Evolutionary conservation across 805 yeast genomes (phyloP).

Genomic region (Jamesozyma jinghongensis): DNA sequence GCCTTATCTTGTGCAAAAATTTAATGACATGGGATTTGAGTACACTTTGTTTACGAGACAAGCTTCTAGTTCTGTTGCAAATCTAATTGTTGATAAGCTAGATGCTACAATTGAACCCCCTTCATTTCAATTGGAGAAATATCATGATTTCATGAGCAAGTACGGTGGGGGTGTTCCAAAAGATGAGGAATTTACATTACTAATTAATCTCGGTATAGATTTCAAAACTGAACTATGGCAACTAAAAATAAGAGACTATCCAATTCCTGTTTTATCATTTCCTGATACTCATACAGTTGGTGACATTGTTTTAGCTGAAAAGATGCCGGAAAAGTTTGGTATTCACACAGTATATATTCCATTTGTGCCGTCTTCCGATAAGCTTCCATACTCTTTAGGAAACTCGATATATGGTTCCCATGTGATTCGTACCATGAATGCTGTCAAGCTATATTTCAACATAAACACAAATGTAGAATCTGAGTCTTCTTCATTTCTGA

Average conservation of each 20-base stretch:
- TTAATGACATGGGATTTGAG: conserved; percentile 12
- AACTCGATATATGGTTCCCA: conserved; percentile 50
- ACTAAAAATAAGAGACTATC: conserved; percentile 44
- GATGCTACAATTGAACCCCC: conserved; percentile 24
- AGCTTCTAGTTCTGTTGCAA: conserved; percentile 22
- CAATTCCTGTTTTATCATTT: conserved; percentile 48
- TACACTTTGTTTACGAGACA: conserved; percentile 18
- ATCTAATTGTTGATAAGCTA: conserved; percentile 17
- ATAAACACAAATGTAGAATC: conserved; percentile 39
- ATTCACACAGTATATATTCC: conserved; percentile 46
- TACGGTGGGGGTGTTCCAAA: conserved; percentile 47
- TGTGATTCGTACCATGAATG: conserved; percentile 54
- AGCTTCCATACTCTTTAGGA: conserved; percentile 24
- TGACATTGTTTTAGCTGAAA: conserved; percentile 52
- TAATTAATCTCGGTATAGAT: conserved; percentile 42
- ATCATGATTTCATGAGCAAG: conserved; percentile 30
- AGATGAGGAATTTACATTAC: conserved; percentile 42
- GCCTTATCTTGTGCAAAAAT: conserved; percentile 17
- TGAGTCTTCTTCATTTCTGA: conserved; percentile 39
- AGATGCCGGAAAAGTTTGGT: conserved; percentile 37
- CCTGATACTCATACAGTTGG: conserved; percentile 33
- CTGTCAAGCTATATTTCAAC: conserved; percentile 48
- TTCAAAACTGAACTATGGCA: conserved; percentile 37
- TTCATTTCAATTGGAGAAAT: conserved; percentile 23
- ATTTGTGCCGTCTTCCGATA: conserved; percentile 42